phyloP scores from a whole-genome alignment of 2,329 filamentous ascomycete genomes.

The Fusarium siculi region DNA sequence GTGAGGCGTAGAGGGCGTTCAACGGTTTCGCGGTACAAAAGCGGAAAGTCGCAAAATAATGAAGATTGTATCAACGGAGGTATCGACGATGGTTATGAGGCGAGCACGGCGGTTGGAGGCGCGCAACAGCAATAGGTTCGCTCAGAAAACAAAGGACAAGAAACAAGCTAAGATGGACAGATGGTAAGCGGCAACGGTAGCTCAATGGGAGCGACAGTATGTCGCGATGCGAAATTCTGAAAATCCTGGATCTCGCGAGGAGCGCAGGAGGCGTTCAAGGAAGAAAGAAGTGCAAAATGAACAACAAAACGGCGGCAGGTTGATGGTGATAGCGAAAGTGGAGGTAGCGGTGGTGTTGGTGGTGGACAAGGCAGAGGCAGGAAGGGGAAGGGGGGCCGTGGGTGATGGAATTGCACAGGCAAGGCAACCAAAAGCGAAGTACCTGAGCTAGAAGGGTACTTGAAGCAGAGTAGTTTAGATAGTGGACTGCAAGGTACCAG shows the following conservation, averaged over 20 bases:
- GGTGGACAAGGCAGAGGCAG: conserved; percentile 29
- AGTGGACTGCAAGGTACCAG: conserved; percentile 33
- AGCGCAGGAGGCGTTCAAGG: conserved; percentile 26
- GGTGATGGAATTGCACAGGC: conserved; percentile 37
- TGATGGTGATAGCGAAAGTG: conserved; percentile 39
- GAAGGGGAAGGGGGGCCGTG: conserved; percentile 35
- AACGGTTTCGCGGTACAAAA: conserved; percentile 1
- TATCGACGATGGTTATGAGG: conserved; percentile 16
- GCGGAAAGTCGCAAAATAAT: conserved; percentile 8
- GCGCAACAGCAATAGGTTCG: conserved; percentile 31
- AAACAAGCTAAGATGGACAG: conserved; percentile 15
- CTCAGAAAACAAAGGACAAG: conserved; percentile 18
- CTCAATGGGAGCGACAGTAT: conserved; percentile 34
- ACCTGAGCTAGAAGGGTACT: conserved; percentile 32
- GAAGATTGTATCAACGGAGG: conserved; percentile 5
- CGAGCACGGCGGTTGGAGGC: conserved; percentile 15
- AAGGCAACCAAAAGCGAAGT: conserved; percentile 29
- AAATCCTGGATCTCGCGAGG: conserved; percentile 25
- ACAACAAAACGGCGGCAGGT: conserved; percentile 33
- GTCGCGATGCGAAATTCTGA: conserved; percentile 24
- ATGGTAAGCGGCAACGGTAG: conserved; percentile 5
- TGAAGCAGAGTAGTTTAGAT: conserved; percentile 22
- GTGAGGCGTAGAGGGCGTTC: not conserved
- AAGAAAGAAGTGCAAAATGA: conserved; percentile 33
- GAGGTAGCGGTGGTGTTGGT: conserved; percentile 29